Percentiles rank a stretch among this genome's conserved stretches.
phyloP scores from a whole-genome alignment of 305 asterid genomes.

The Petunia hybrid region DNA sequence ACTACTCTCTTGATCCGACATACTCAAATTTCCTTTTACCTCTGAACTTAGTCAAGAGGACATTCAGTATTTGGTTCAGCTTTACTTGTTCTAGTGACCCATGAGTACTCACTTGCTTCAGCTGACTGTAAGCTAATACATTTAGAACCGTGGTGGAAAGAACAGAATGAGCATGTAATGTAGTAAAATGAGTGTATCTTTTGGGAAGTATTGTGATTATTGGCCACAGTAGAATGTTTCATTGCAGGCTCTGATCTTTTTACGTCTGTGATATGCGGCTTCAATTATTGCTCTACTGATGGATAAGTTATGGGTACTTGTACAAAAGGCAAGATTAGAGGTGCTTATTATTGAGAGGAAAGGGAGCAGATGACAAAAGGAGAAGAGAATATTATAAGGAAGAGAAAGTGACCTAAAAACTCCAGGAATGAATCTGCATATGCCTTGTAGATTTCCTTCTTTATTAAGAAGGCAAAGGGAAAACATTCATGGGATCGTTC shows the following conservation, averaged over 20 bases:
- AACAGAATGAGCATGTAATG: slow-evolving; percentile 13
- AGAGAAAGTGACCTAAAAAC: background rate
- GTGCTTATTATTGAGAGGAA: slow-evolving; percentile 15
- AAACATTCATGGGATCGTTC: background rate
- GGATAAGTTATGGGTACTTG: background rate
- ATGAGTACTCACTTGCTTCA: background rate
- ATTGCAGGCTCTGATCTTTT: background rate
- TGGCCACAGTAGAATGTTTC: too few relatives aligned
- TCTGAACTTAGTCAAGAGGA: slow-evolving; percentile 27
- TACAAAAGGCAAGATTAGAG: background rate
- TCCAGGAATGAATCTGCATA: slow-evolving; percentile 20
- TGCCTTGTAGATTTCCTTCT: background rate
- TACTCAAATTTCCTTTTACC: slow-evolving; percentile 10
- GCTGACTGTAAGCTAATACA: background rate
- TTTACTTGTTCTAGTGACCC: background rate
- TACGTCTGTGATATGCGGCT: slow-evolving; percentile 4
- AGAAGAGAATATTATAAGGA: slow-evolving; percentile 6
- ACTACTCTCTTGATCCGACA: slow-evolving; percentile 4
- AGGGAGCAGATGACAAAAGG: slow-evolving; percentile 10
- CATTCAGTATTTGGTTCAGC: background rate
- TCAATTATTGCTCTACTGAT: background rate
- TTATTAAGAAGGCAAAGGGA: background rate
- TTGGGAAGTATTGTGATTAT: background rate
- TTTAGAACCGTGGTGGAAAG: slow-evolving; percentile 10
- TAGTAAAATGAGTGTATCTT: slow-evolving; percentile 13